phyloP scores from a whole-genome alignment of 257 asterid genomes.

The Nicotiana undulata region DNA sequence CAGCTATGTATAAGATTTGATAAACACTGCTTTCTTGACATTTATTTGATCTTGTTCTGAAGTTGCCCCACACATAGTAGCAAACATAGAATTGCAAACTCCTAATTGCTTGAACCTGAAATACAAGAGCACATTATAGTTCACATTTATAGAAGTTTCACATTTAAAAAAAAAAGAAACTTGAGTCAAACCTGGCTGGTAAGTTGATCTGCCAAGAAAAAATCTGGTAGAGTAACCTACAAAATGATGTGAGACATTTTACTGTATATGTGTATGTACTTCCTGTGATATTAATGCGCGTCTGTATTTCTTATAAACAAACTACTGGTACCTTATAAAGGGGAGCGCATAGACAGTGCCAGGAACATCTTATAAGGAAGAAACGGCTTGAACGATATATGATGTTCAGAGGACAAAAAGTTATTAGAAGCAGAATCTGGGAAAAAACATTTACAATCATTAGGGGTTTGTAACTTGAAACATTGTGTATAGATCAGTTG shows the following conservation, averaged over 20 bases:
- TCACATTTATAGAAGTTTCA: background rate
- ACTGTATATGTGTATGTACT: background rate
- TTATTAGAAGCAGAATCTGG: constrained; percentile 47
- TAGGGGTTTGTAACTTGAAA: background rate
- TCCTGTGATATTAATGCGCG: background rate
- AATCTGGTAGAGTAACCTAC: constrained; percentile 69
- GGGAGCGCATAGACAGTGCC: constrained; percentile 80
- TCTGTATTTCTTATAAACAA: background rate
- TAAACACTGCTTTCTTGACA: no score
- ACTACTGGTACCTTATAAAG: constrained; percentile 57
- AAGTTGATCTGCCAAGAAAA: constrained; percentile 86
- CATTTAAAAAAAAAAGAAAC: no score
- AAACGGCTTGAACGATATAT: constrained; percentile 70
- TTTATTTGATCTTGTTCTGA: no score
- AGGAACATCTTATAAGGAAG: constrained; percentile 44
- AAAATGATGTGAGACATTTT: background rate
- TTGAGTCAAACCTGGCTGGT: constrained; percentile 71
- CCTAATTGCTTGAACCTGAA: constrained; percentile 70
- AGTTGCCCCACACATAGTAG: constrained; percentile 41
- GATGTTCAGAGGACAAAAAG: constrained; percentile 62
- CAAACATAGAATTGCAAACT: constrained; percentile 48
- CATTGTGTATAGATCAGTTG: background rate
- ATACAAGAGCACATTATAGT: background rate
- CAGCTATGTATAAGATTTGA: no score
- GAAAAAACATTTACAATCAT: background rate